Conservation (phyloP, 768 basidiomycete species). For the Saitozyma podzolica region DNA sequence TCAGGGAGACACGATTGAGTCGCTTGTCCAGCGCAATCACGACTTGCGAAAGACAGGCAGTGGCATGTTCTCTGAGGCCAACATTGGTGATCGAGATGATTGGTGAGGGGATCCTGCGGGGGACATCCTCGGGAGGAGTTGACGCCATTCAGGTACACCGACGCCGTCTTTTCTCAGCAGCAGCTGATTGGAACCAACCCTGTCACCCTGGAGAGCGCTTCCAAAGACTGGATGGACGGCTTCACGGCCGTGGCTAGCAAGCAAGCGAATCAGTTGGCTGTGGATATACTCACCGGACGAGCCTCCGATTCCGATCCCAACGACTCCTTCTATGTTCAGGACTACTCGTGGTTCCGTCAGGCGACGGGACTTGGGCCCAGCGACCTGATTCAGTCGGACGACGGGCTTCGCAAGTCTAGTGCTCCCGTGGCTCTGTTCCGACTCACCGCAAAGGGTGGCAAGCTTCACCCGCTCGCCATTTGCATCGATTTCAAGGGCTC, state of each 20-base stretch:
- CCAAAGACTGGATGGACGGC: background rate
- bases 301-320: background rate
- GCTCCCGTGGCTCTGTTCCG: constrained; percentile 1
- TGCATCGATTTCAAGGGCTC: constrained; percentile 5
- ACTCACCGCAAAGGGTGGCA: background rate
- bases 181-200: constrained; percentile 2
- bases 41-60: background rate
- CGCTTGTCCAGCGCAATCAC: background rate
- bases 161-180: background rate
- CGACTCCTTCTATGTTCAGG: constrained; percentile 4
- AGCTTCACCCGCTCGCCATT: constrained; percentile 1
- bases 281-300: background rate
- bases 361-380: background rate
- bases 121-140: no score
- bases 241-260: background rate
- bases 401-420: background rate
- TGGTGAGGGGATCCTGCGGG: background rate
- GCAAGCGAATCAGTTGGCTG: background rate
- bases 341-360: constrained; percentile 4
- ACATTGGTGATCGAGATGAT: constrained; percentile 1
- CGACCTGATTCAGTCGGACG: background rate
- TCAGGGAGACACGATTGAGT: background rate
- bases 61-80: background rate
- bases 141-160: constrained; percentile 3
- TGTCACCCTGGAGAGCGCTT: constrained; percentile 1